Evolutionary conservation across 768 basidiomycete genomes (phyloP), one percentile per base, ranked within the genome.

Genomic region (Tylopilus felleus): DNA sequence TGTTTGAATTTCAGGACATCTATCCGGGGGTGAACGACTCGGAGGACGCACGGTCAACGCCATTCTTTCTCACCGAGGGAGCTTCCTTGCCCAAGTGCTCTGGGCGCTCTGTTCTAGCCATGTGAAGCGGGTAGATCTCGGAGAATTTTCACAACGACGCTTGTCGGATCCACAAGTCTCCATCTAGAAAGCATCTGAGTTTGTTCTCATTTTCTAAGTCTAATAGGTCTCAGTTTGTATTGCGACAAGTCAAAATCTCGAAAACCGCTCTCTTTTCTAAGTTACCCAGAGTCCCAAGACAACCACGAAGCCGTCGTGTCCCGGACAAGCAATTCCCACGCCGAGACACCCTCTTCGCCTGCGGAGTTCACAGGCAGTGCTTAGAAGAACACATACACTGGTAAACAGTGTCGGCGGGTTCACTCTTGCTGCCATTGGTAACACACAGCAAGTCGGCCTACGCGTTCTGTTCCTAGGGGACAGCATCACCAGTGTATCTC

Each of bases 11-110:
- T 51, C 46, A 64, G 44, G 39, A 52, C 46, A 44, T 55, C 56
- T 54, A 44, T 48, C 27, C 33, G 51, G 38, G 31, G 35, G 55
- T 51, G 52, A 55, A 56, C 45, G 57, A 52, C 54, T 38, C 38
- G 38, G 47, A 44, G 42, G 39, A 73, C 75, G 66, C 59, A 75
- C 74, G 69, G 55, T 75, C 67, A 31, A 59, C 55, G 49, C 60
- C 70, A 57, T 68, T 67, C 62, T 67, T 74, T 56, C 59, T 67
- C 54, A 73, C 70, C 45, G 67, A 33, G 47, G 66, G 60, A 45
- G 41, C 42, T 22, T 58, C 57, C 45, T 43, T 55, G 49, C 25
- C 42, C 5, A 42, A 21, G 1, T 51, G 49, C 29, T 40, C 53
- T 12, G 60, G 44, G 38, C 35, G 56, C 21, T 51, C 40, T 35